Evolutionary conservation across 2,329 filamentous ascomycete species (phyloP).

Genomic region (Colletotrichum orchidophilum): DNA sequence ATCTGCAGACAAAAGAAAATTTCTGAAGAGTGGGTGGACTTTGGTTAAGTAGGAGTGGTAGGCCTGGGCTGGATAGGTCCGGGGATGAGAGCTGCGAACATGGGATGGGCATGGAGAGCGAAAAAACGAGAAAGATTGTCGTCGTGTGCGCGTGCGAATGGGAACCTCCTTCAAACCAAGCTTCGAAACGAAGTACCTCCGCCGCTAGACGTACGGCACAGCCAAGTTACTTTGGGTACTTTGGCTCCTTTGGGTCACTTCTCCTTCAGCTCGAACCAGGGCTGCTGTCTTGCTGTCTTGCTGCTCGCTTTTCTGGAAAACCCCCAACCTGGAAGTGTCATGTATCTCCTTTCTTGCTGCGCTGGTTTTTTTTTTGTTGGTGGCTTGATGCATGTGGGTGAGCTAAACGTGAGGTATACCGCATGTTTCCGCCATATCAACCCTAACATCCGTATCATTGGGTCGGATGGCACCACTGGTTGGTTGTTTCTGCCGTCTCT

Average conservation of each 20-base stretch:
- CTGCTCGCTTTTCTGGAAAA: background rate
- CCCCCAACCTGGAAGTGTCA: slow-evolving; percentile 1
- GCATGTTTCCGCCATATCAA: slow-evolving; percentile 22
- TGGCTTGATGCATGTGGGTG: slow-evolving; percentile 30
- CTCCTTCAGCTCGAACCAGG: slow-evolving; percentile 1
- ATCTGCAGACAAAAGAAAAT: slow-evolving; percentile 20
- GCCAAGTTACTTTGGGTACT: background rate
- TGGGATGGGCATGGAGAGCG: background rate
- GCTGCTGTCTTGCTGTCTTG: background rate
- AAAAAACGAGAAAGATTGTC: slow-evolving; percentile 17
- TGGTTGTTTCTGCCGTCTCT: background rate
- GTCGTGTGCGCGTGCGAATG: slow-evolving; percentile 31
- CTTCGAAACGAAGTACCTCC: slow-evolving; percentile 29
- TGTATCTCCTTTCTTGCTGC: background rate
- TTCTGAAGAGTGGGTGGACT: slow-evolving; percentile 30
- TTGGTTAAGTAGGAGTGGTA: slow-evolving; percentile 32
- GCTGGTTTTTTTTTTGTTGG: slow-evolving; percentile 1
- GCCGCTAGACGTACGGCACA: slow-evolving; percentile 5
- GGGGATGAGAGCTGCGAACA: slow-evolving; percentile 1
- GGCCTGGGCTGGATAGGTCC: slow-evolving; percentile 15
- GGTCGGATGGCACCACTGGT: slow-evolving; percentile 6
- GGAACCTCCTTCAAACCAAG: slow-evolving; percentile 36
- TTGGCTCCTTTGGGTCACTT: background rate
- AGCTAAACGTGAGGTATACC: slow-evolving; percentile 12
- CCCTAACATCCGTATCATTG: slow-evolving; percentile 12